Evolutionary conservation across 2,329 filamentous ascomycete species (phyloP), one percentile per base, ranked within the genome.

Genomic region (Phyllosticta ampelicida): DNA sequence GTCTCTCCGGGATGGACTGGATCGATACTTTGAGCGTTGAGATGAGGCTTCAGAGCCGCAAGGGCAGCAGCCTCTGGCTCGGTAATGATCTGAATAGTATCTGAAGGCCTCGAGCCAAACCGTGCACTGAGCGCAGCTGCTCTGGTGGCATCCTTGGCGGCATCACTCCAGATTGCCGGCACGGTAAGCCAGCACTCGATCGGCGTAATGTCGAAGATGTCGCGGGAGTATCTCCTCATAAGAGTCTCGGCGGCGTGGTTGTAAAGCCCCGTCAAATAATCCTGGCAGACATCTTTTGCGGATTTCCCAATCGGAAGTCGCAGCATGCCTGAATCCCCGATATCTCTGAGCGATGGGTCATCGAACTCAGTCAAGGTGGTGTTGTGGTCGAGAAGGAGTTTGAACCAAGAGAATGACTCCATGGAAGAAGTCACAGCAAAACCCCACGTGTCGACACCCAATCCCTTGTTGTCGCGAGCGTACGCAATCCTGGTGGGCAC

Each of bases 141-240:
- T 23, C 59, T 60, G 13, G 65, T 68, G 2, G 60, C 60, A 19
- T 51, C 58, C 51, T 64, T 64, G 3, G 63, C 66, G 18, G 60
- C 44, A 48, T 67, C 66, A 3, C 60, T 60, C 66, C 66, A 67
- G 9, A 63, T 64, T 9, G 66, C 66, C 2, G 65, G 66, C 0
- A 67, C 64, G 5, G 66, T 67, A 2, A 67, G 52, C 64, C 64
- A 66, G 29, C 57, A 63, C 20, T 65, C 62, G 49, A 66, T 55
- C 1, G 65, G 65, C 11, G 52, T 62, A 6, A 29, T 30, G 1
- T 21, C 10, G 18, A 50, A 48, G 1, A 62, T 48, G 3, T 58
- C 56, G 0, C 18, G 21, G 2, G 36, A 56, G 26, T 53, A 58
- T 3, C 36, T 48, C 21, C 54, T 61, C 23, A 13, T 20, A 5